Conservation (phyloP, 2,329 filamentous ascomycete species). For the Monosporascus sp. region DNA sequence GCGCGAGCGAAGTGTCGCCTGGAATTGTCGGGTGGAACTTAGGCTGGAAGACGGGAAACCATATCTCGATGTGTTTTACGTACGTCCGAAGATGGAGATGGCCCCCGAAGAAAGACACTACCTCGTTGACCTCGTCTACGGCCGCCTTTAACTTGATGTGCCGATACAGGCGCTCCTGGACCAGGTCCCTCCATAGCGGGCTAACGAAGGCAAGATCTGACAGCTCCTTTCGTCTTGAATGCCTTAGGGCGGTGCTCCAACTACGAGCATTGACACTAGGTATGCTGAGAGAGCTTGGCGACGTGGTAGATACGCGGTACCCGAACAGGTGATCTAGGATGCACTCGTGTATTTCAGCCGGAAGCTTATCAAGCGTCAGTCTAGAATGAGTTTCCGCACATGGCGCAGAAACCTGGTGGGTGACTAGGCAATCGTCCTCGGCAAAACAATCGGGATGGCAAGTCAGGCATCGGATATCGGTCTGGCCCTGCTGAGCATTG, state of each 20-base stretch:
- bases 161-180: constrained; percentile 68
- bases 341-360: constrained; percentile 66
- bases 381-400: constrained; percentile 21
- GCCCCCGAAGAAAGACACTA: constrained; percentile 53
- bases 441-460: constrained; percentile 30
- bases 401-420: constrained; percentile 19
- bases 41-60: constrained; percentile 70
- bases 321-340: constrained; percentile 69
- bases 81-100: constrained; percentile 56
- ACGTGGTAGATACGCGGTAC: constrained; percentile 57
- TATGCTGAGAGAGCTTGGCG: constrained; percentile 49
- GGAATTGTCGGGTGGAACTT: constrained; percentile 39
- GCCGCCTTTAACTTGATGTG: constrained; percentile 74
- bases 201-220: constrained; percentile 61
- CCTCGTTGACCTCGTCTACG: constrained; percentile 53
- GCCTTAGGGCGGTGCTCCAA: constrained; percentile 61
- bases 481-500: constrained; percentile 44
- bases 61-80: constrained; percentile 69
- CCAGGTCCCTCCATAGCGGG: constrained; percentile 58
- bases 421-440: constrained; percentile 20
- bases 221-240: constrained; percentile 61
- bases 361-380: constrained; percentile 48
- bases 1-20: constrained; percentile 36
- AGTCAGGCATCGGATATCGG: constrained; percentile 36
- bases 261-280: constrained; percentile 47